Evolutionary conservation across 2,329 filamentous ascomycete species (phyloP).

Genomic region (Aspergillus versicolor): DNA sequence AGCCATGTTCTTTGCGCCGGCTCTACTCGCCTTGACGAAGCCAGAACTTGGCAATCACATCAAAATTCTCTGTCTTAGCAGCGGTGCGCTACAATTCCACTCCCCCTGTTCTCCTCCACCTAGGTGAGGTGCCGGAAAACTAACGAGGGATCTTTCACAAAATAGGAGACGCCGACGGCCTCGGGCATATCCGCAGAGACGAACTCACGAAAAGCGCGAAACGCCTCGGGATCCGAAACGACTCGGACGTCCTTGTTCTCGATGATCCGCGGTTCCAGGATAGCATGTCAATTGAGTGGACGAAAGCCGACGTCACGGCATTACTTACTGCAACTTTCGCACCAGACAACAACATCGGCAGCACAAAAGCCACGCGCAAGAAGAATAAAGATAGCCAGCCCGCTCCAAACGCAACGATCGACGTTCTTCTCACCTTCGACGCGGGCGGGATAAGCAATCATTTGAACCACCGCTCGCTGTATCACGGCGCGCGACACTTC

Average conservation of each 20-base stretch:
- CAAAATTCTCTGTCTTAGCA: slow-evolving; percentile 90
- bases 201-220: slow-evolving; percentile 81
- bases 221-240: slow-evolving; percentile 69
- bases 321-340: slow-evolving; percentile 74
- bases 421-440: slow-evolving; percentile 90
- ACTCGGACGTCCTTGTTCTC: slow-evolving; percentile 81
- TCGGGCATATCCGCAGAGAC: slow-evolving; percentile 77
- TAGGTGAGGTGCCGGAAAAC: not conserved
- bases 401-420: slow-evolving; percentile 56
- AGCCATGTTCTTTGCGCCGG: slow-evolving; percentile 98
- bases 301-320: slow-evolving; percentile 65
- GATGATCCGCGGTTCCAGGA: slow-evolving; percentile 81
- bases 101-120: not conserved
- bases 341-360: slow-evolving; percentile 43
- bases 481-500: slow-evolving; percentile 76
- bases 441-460: slow-evolving; percentile 76
- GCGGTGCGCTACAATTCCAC: slow-evolving; percentile 52
- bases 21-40: slow-evolving; percentile 77
- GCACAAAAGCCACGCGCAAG: slow-evolving; percentile 26
- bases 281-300: slow-evolving; percentile 81
- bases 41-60: slow-evolving; percentile 83
- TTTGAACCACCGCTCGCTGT: slow-evolving; percentile 89
- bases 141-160: not conserved
- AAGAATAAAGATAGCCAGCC: slow-evolving; percentile 20
- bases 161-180: slow-evolving; percentile 78